Evolutionary conservation across 257 asterid genomes (phyloP).

Genomic region (Solanum pimpinellifolium): DNA sequence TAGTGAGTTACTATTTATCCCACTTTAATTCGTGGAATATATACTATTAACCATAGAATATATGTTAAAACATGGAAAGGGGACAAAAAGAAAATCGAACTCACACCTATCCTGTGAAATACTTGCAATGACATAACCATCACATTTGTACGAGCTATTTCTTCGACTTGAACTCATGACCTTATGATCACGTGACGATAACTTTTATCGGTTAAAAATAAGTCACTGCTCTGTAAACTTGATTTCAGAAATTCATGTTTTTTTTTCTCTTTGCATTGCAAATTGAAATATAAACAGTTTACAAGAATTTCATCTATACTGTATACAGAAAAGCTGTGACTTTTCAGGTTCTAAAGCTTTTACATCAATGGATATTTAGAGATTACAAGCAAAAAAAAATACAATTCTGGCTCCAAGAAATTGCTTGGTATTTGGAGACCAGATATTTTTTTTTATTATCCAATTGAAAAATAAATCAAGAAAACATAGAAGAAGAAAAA

Average conservation of each 20-base stretch:
- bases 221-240: neutral
- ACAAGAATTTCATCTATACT: neutral
- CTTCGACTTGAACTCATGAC: neutral
- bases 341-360: neutral
- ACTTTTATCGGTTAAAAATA: no score
- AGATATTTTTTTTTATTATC: neutral
- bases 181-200: neutral
- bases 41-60: neutral
- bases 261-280: neutral
- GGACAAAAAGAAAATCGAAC: neutral
- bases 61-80: neutral
- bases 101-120: neutral
- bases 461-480: neutral
- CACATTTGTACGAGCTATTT: rapidly evolving
- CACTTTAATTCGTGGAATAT: neutral
- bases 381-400: neutral
- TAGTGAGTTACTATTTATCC: neutral
- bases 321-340: neutral
- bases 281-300: neutral
- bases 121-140: neutral
- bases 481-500: neutral
- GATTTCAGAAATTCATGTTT: neutral
- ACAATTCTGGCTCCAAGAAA: neutral
- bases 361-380: neutral
- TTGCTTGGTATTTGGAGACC: neutral